Percentiles rank a stretch among this genome's conserved stretches.
Conservation (phyloP, 495 filamentous ascomycete genomes). For the Pseudomonodictys pantanalensis region DNA sequence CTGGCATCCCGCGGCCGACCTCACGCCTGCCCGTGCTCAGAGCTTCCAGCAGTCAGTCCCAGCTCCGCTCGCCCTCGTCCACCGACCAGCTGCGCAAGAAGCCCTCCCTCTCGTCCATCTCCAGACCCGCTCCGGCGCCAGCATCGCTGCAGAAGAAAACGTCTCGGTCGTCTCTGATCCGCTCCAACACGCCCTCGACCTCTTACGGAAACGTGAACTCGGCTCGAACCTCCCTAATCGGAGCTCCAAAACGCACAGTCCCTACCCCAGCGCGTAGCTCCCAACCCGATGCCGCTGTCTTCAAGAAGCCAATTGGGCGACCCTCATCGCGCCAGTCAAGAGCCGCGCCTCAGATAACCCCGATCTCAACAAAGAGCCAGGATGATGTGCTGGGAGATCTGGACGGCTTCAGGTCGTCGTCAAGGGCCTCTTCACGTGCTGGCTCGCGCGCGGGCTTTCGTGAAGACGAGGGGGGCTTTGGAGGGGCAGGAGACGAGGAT, state of each 20-base stretch:
- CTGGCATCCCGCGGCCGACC: slow-evolving; percentile 37
- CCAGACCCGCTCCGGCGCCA: slow-evolving; percentile 1
- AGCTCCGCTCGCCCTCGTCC: slow-evolving; percentile 16
- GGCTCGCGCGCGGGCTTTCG: slow-evolving; percentile 27
- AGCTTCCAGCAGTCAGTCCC: slow-evolving; percentile 13
- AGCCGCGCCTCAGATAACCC: neutral
- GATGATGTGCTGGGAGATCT: slow-evolving; percentile 33
- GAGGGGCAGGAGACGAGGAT: slow-evolving; percentile 11
- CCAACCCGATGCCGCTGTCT: slow-evolving; percentile 6
- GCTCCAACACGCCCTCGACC: slow-evolving; percentile 12
- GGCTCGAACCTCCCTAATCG: slow-evolving; percentile 14
- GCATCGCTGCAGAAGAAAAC: slow-evolving; percentile 27
- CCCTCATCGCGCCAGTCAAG: slow-evolving; percentile 27
- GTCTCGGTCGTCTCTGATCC: slow-evolving; percentile 13
- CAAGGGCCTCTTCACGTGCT: slow-evolving; percentile 26
- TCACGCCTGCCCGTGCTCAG: slow-evolving; percentile 38
- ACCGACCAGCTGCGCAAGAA: slow-evolving; percentile 29
- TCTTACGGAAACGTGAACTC: slow-evolving; percentile 5
- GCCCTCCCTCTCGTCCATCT: slow-evolving; percentile 21
- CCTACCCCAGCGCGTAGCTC: neutral
- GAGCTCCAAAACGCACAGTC: slow-evolving; percentile 5
- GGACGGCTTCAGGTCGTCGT: slow-evolving; percentile 32
- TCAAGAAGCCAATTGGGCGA: slow-evolving; percentile 35
- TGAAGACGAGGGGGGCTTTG: slow-evolving; percentile 29
- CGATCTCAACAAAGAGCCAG: neutral